Evolutionary conservation across 2,329 filamentous ascomycete genomes (phyloP).

Genomic region (Monosporascus sp.): DNA sequence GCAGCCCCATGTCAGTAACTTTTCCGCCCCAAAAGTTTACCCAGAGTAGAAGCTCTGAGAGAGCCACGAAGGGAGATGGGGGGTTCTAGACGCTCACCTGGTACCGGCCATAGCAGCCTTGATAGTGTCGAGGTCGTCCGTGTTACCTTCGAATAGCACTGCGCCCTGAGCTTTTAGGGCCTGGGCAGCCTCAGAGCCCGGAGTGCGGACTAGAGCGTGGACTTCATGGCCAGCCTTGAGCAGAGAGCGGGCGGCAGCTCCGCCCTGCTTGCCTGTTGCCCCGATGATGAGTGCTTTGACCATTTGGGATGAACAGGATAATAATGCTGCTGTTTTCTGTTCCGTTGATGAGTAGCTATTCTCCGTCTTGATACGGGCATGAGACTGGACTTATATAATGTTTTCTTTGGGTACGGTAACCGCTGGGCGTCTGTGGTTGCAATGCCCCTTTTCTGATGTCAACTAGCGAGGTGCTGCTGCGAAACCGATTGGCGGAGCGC

Average conservation of each 20-base stretch:
- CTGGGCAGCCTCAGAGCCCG: constrained; percentile 4
- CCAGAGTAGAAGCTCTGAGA: no score
- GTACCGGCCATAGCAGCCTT: constrained; percentile 7
- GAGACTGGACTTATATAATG: not conserved
- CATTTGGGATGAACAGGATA: constrained; percentile 3
- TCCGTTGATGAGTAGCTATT: no score
- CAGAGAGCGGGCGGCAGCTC: constrained; percentile 7
- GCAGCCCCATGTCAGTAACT: no score
- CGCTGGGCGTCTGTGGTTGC: no score
- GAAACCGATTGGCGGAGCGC: no score
- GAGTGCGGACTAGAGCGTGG: constrained; percentile 8
- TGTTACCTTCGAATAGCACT: constrained; percentile 11
- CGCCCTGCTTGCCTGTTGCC: constrained; percentile 14
- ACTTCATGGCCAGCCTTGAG: constrained; percentile 9
- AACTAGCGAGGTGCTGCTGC: no score
- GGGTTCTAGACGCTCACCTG: not conserved
- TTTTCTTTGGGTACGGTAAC: no score
- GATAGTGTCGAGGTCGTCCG: constrained; percentile 6
- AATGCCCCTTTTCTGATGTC: no score
- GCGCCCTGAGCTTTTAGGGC: constrained; percentile 7
- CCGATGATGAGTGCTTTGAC: constrained; percentile 12
- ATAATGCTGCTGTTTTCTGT: no score
- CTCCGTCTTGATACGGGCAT: not conserved
- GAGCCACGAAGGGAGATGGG: no score
- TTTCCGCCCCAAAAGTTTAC: no score